Percentiles rank a stretch among this genome's conserved stretches.
These are phyloP conservation scores for Escovopsis sp. DNA, from an alignment of 2,329 filamentous ascomycete genomes.

Conservation along the genomic window DNA sequence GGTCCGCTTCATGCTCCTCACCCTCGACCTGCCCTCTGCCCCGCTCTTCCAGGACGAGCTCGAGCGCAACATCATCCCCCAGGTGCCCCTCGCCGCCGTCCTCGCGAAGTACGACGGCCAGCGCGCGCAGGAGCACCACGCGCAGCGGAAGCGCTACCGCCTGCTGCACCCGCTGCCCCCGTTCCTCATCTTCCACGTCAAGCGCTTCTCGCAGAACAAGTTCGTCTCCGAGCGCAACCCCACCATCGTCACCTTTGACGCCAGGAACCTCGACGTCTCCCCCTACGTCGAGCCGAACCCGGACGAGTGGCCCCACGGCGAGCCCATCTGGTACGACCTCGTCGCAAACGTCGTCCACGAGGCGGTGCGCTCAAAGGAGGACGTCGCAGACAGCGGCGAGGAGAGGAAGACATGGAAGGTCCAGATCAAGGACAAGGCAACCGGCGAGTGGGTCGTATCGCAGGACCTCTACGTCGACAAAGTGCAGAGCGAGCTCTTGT, in stretches of 20 bases:
- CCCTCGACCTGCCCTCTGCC: slow-evolving; percentile 78
- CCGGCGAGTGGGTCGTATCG: slow-evolving; percentile 80
- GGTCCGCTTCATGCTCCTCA: slow-evolving; percentile 78
- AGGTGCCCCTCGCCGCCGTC: slow-evolving; percentile 69
- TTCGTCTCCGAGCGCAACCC: slow-evolving; percentile 94
- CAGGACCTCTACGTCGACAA: slow-evolving; percentile 90
- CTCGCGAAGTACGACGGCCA: slow-evolving; percentile 87
- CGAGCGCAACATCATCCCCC: slow-evolving; percentile 91
- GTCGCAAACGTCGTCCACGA: slow-evolving; percentile 90
- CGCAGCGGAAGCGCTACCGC: slow-evolving; percentile 77
- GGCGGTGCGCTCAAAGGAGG: slow-evolving; percentile 61
- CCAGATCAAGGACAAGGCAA: slow-evolving; percentile 68
- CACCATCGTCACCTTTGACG: slow-evolving; percentile 93
- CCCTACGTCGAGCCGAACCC: slow-evolving; percentile 88
- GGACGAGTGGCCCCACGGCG: slow-evolving; percentile 49
- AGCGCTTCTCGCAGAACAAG: slow-evolving; percentile 93
- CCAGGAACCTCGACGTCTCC: slow-evolving; percentile 66
- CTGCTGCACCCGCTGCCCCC: slow-evolving; percentile 83
- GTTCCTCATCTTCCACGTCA: slow-evolving; percentile 86
- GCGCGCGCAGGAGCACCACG: slow-evolving; percentile 73
- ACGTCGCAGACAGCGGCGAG: slow-evolving; percentile 81
- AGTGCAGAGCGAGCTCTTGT: slow-evolving; percentile 76
- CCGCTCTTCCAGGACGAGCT: slow-evolving; percentile 93
- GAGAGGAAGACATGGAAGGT: slow-evolving; percentile 86
- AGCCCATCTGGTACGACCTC: slow-evolving; percentile 88